phyloP scores from a whole-genome alignment of 805 yeast species.

The Candida xyloterini region DNA sequence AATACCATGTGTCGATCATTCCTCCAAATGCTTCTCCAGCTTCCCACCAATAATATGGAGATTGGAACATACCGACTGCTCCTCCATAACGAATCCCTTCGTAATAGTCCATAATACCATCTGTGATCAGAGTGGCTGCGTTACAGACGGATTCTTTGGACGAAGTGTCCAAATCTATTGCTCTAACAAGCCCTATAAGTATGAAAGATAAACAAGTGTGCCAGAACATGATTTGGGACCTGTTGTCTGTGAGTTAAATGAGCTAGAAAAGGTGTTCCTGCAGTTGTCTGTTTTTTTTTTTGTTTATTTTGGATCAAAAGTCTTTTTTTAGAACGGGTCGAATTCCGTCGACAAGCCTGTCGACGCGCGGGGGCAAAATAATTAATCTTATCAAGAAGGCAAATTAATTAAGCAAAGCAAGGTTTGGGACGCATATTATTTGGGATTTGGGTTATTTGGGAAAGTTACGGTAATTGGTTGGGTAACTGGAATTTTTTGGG shows the following conservation, averaged over 20 bases:
- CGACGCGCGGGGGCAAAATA: constrained; percentile 6
- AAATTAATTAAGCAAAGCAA: constrained; percentile 7
- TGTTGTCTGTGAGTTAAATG: neutral
- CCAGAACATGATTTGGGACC: constrained; percentile 1
- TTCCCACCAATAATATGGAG: constrained; percentile 90
- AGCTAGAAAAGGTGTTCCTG: neutral
- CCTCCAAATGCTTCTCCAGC: constrained; percentile 78
- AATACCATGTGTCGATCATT: constrained; percentile 68
- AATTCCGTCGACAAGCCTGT: constrained; percentile 7
- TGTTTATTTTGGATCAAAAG: constrained; percentile 3
- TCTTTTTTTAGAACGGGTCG: constrained; percentile 8
- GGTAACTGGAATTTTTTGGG: neutral
- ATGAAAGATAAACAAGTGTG: neutral
- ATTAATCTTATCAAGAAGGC: constrained; percentile 3
- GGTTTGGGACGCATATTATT: neutral
- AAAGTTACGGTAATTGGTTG: neutral
- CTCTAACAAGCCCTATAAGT: neutral
- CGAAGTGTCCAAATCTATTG: constrained; percentile 16
- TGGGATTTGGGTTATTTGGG: neutral
- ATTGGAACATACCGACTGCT: constrained; percentile 65
- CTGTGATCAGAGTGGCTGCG: constrained; percentile 59
- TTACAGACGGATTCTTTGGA: constrained; percentile 31
- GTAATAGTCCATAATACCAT: constrained; percentile 82
- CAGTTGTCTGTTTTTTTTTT: constrained; percentile 2
- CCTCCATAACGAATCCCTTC: constrained; percentile 64